phyloP scores from a whole-genome alignment of 352 stramenopile genomes.

The Phytophthora cajani region DNA sequence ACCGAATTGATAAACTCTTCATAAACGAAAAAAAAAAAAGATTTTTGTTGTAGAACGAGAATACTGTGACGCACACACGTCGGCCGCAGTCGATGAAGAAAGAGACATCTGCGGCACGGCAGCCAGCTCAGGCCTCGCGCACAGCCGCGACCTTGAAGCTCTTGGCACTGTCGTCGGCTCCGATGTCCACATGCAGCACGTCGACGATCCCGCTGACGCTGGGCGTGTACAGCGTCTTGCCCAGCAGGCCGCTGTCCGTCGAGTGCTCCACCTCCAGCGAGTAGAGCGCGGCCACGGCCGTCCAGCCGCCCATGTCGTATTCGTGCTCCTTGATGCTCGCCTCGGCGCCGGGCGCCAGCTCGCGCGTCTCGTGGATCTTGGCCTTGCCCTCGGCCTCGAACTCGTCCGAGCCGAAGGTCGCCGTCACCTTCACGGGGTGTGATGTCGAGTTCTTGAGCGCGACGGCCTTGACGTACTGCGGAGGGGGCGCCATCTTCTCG shows the following conservation, averaged over 20 bases:
- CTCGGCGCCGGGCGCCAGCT: conserved; percentile 50
- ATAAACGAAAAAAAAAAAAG: conserved; percentile 29
- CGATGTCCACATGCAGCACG: conserved; percentile 70
- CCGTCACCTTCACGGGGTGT: conserved; percentile 65
- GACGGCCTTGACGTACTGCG: conserved; percentile 78
- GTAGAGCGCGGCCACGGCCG: conserved; percentile 61
- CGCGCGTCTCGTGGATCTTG: conserved; percentile 67
- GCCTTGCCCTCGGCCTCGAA: conserved; percentile 69
- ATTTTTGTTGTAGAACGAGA: conserved; percentile 38
- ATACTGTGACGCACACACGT: background rate
- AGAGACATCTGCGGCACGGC: background rate
- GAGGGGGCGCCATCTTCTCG: conserved; percentile 52
- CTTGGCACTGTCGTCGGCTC: conserved; percentile 39
- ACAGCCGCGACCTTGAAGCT: conserved; percentile 53
- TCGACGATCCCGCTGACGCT: conserved; percentile 61
- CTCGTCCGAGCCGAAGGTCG: conserved; percentile 72
- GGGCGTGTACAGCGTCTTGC: conserved; percentile 60
- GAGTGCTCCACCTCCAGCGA: conserved; percentile 63
- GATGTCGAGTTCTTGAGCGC: conserved; percentile 73
- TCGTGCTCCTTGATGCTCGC: conserved; percentile 60
- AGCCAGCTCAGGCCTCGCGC: conserved; percentile 40
- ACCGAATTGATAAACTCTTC: conserved; percentile 29
- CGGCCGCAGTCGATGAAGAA: background rate
- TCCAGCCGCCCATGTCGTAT: conserved; percentile 86
- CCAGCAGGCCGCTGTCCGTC: conserved; percentile 30